phyloP scores from a whole-genome alignment of 2,329 filamentous ascomycete species.

The Fusarium pseudoanthophilum region DNA sequence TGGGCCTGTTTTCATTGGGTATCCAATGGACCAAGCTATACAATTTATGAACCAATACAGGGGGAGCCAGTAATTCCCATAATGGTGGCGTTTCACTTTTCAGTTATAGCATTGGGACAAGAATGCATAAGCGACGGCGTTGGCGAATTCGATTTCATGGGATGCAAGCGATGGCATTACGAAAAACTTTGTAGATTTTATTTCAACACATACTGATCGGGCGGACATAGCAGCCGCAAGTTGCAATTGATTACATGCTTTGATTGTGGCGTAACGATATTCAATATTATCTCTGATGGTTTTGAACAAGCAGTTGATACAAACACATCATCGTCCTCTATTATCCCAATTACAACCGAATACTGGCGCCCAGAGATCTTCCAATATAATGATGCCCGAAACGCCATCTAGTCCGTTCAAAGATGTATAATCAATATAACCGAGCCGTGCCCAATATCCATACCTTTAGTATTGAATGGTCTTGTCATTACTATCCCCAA shows the following conservation, averaged over 20 bases:
- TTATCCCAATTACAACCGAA: background rate
- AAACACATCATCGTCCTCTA: slow-evolving; percentile 5
- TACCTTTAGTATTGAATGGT: background rate
- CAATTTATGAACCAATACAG: slow-evolving; percentile 74
- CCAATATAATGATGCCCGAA: slow-evolving; percentile 24
- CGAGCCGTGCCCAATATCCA: background rate
- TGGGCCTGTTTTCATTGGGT: slow-evolving; percentile 93
- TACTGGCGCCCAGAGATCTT: background rate
- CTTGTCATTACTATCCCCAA: slow-evolving; percentile 2
- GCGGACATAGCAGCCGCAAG: slow-evolving; percentile 10
- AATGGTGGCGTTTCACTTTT: slow-evolving; percentile 24
- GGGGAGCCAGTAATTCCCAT: slow-evolving; percentile 40
- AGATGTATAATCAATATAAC: background rate
- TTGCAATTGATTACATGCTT: slow-evolving; percentile 11
- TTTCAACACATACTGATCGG: background rate
- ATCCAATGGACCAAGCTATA: slow-evolving; percentile 84
- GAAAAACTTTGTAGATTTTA: background rate
- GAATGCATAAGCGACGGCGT: slow-evolving; percentile 49
- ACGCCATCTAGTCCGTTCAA: slow-evolving; percentile 37
- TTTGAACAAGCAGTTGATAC: slow-evolving; percentile 2
- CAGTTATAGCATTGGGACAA: slow-evolving; percentile 11
- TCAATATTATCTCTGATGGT: slow-evolving; percentile 29
- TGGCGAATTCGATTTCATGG: slow-evolving; percentile 22
- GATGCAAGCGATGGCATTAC: slow-evolving; percentile 32
- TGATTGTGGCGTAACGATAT: slow-evolving; percentile 33